These are phyloP conservation scores for Apiospora sp. DNA, from an alignment of 2,329 filamentous ascomycete genomes.

Conservation along the genomic window DNA sequence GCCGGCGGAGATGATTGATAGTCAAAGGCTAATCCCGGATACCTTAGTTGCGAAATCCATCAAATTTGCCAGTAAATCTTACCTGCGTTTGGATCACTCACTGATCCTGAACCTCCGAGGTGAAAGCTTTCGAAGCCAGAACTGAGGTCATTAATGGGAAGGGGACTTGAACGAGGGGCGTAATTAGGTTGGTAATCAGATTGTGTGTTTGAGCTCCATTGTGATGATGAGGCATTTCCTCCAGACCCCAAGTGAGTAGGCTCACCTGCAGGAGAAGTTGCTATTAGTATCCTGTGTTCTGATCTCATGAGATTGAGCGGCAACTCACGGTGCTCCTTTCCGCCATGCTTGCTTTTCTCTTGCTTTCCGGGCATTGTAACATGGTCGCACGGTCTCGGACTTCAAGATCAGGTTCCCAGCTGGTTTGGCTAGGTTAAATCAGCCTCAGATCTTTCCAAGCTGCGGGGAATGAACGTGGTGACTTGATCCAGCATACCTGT, in stretches of 20 bases:
- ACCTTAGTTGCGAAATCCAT: background rate
- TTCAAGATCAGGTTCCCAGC: conserved; percentile 9
- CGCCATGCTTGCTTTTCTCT: conserved; percentile 13
- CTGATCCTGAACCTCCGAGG: background rate
- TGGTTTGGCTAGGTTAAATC: background rate
- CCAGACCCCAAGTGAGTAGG: background rate
- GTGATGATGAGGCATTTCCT: background rate
- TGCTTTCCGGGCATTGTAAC: conserved; percentile 3
- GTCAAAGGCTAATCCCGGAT: background rate
- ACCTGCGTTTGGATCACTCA: background rate
- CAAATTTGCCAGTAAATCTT: background rate
- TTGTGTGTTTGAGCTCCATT: background rate
- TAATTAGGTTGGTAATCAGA: background rate
- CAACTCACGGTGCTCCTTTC: background rate
- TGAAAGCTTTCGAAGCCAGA: background rate
- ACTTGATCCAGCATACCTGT: conserved; percentile 4
- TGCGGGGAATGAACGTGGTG: conserved; percentile 3
- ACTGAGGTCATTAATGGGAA: background rate
- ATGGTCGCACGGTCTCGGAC: conserved; percentile 1
- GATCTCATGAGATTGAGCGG: background rate
- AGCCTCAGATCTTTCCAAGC: background rate
- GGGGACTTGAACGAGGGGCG: background rate
- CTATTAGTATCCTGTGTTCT: background rate
- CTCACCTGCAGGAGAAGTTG: background rate
- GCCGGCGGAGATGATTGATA: background rate